Evolutionary conservation across 768 basidiomycete species (phyloP).

Genomic region (Boletus reticulatus): DNA sequence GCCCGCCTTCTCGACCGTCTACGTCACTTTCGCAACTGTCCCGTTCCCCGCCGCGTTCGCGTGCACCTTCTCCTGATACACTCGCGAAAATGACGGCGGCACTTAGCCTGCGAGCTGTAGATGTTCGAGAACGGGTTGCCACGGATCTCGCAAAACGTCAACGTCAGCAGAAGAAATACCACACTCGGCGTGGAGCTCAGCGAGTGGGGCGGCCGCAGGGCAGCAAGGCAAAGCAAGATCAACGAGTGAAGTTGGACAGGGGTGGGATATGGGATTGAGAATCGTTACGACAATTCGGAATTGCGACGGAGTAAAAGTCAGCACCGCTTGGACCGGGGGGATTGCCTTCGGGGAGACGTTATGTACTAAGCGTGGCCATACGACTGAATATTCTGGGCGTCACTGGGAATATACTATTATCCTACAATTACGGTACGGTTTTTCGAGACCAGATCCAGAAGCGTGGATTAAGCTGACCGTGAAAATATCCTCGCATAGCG

Average conservation of each 20-base stretch:
- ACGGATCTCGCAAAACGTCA: conserved; percentile 61
- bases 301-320: conserved; percentile 5
- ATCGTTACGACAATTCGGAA: conserved; percentile 16
- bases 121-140: conserved; percentile 59
- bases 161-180: conserved; percentile 70
- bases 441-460: neutral
- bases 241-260: conserved; percentile 56
- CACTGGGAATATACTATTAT: conserved; percentile 13
- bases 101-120: conserved; percentile 34
- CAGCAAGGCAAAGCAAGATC: conserved; percentile 84
- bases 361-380: conserved; percentile 8
- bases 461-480: too few relatives aligned
- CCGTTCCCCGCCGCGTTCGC: conserved; percentile 52
- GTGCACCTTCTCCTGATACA: conserved; percentile 43
- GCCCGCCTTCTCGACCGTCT: conserved; percentile 24
- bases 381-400: conserved; percentile 4
- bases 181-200: conserved; percentile 66
- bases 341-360: neutral
- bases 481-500: neutral
- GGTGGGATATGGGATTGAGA: conserved; percentile 59
- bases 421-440: conserved; percentile 17
- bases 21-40: conserved; percentile 43
- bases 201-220: conserved; percentile 70
- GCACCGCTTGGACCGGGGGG: neutral
- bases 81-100: conserved; percentile 42